A percentile compares a stretch with the other conserved stretches of the same genome.
These are phyloP conservation scores for Lupinus albus DNA, from an alignment of 306 rosid species.

Conservation along the genomic window DNA sequence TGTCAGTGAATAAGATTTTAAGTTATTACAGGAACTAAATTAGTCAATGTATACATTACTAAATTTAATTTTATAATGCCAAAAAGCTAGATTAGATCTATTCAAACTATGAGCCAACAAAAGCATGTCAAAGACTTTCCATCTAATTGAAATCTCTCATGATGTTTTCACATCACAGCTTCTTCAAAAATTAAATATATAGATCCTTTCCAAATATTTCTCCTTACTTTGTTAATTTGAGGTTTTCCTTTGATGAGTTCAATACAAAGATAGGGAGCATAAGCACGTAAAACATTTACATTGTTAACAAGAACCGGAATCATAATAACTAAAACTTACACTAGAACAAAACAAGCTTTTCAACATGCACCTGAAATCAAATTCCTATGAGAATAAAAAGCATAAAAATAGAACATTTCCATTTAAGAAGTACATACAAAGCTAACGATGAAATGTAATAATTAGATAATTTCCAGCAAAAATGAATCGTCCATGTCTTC, in stretches of 20 bases:
- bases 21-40: constrained; percentile 20
- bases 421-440: constrained; percentile 5
- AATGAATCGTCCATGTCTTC: background rate
- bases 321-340: constrained; percentile 12
- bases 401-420: constrained; percentile 2
- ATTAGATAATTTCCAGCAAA: constrained; percentile 5
- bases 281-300: background rate
- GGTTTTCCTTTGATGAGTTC: background rate
- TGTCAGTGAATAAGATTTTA: constrained; percentile 18
- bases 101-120: constrained; percentile 21
- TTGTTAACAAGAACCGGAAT: constrained; percentile 13
- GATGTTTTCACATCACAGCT: constrained; percentile 8
- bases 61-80: constrained; percentile 4
- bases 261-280: constrained; percentile 1
- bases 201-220: constrained; percentile 12
- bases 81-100: constrained; percentile 33
- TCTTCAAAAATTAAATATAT: constrained; percentile 3
- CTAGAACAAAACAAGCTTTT: background rate
- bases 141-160: constrained; percentile 29
- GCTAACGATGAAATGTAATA: background rate
- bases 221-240: constrained; percentile 8
- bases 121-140: background rate
- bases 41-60: background rate
- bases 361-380: background rate
- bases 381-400: constrained; percentile 1